Conservation (phyloP, 805 yeast species). For the Yamadazyma phyllophila region DNA sequence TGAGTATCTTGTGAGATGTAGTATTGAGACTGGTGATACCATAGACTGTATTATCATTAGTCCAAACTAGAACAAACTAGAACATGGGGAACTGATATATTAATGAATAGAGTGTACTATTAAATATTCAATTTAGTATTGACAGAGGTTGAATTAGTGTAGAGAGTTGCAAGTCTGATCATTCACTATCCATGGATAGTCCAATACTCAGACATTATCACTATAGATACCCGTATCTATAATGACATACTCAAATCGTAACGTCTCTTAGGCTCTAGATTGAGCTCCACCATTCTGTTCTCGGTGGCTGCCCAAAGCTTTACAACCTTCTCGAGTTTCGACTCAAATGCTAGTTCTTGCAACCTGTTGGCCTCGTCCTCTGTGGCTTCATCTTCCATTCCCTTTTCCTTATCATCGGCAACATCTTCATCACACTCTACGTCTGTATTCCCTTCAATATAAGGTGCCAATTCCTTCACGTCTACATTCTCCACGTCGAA, state of each 20-base stretch:
- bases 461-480: not conserved
- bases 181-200: no score
- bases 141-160: no score
- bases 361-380: constrained; percentile 23
- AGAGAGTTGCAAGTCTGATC: no score
- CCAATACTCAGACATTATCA: not conserved
- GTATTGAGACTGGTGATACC: constrained; percentile 43
- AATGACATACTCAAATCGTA: constrained; percentile 16
- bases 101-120: no score
- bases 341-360: constrained; percentile 29
- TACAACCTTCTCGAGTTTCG: constrained; percentile 50
- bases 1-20: constrained; percentile 34
- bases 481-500: not conserved
- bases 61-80: no score
- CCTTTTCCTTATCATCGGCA: not conserved
- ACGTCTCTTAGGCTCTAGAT: constrained; percentile 24
- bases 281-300: constrained; percentile 43
- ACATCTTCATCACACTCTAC: constrained; percentile 15
- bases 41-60: constrained; percentile 28
- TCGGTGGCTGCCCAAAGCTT: constrained; percentile 68
- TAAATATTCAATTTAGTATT: no score
- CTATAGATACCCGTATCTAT: not conserved
- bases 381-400: constrained; percentile 9
- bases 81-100: no score
- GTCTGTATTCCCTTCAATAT: constrained; percentile 1